These are phyloP conservation scores for Emericellopsis atlantica DNA, from an alignment of 2,329 filamentous ascomycete genomes.

Conservation along the genomic window DNA sequence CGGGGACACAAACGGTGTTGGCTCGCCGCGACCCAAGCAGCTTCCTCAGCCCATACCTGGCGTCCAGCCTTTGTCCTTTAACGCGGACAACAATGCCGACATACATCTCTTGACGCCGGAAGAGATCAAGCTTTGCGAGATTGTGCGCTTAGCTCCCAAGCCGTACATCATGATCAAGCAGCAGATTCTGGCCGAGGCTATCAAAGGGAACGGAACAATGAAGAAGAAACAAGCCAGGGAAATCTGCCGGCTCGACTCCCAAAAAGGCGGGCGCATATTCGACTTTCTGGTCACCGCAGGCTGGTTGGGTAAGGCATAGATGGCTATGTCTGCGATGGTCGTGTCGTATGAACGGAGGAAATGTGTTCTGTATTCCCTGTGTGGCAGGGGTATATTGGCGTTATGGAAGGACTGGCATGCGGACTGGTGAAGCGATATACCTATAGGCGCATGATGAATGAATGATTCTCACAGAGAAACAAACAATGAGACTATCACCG, in stretches of 20 bases:
- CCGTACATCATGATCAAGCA: slow-evolving; percentile 94
- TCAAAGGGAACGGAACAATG: slow-evolving; percentile 74
- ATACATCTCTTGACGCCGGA: slow-evolving; percentile 75
- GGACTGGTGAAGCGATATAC: too few species aligned
- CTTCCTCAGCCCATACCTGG: slow-evolving; percentile 44
- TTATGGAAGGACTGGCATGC: too few species aligned
- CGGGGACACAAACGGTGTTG: slow-evolving; percentile 17
- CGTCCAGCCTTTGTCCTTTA: slow-evolving; percentile 52
- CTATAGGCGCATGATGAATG: background rate
- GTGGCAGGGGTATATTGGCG: too few species aligned
- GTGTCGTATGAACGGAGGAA: too few species aligned
- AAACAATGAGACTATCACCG: too few species aligned
- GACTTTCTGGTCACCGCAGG: slow-evolving; percentile 91
- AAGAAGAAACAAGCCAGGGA: slow-evolving; percentile 93
- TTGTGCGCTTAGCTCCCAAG: slow-evolving; percentile 79
- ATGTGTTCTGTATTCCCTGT: too few species aligned
- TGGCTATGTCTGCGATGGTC: too few species aligned
- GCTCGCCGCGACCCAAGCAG: slow-evolving; percentile 31
- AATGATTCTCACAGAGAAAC: background rate
- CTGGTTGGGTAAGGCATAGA: slow-evolving; percentile 69
- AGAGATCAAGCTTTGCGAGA: slow-evolving; percentile 76
- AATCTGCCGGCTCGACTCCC: slow-evolving; percentile 70
- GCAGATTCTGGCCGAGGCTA: slow-evolving; percentile 76
- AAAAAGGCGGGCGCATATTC: slow-evolving; percentile 77
- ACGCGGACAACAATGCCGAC: slow-evolving; percentile 67